phyloP scores from a whole-genome alignment of 2,329 filamentous ascomycete genomes.

The Xylariaceae sp. region DNA sequence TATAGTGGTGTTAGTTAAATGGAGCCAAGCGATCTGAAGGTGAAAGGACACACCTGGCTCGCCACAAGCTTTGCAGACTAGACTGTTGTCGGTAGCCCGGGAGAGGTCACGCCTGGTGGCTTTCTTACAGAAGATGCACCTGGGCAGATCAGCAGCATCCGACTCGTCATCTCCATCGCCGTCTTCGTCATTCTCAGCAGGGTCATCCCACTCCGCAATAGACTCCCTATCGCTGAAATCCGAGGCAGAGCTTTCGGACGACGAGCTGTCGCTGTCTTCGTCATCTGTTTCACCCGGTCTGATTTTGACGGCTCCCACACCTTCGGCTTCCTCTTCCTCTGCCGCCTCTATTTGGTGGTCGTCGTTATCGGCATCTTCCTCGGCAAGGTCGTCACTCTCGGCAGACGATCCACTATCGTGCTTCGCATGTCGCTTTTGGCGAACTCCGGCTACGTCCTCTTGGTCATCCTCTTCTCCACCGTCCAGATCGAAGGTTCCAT shows the following conservation, averaged over 20 bases:
- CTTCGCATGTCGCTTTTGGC: conserved; percentile 10
- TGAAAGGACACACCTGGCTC: conserved; percentile 65
- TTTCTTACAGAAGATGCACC: conserved; percentile 27
- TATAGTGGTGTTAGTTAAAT: too few species aligned
- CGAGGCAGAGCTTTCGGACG: conserved; percentile 26
- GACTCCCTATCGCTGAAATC: conserved; percentile 27
- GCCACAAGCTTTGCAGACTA: conserved; percentile 71
- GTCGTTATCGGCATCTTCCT: conserved; percentile 39
- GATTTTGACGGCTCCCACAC: conserved; percentile 53
- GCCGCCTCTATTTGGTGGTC: too few species aligned
- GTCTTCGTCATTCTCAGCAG: conserved; percentile 26
- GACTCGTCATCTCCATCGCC: conserved; percentile 30
- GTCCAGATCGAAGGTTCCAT: conserved; percentile 34
- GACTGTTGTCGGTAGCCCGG: conserved; percentile 74
- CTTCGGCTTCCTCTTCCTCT: conserved; percentile 51
- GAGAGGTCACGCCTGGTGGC: conserved; percentile 38
- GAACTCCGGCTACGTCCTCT: conserved; percentile 19
- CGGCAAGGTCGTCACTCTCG: conserved; percentile 22
- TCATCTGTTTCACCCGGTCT: conserved; percentile 47
- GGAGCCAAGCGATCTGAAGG: too few species aligned
- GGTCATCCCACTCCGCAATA: conserved; percentile 28
- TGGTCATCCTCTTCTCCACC: conserved; percentile 40
- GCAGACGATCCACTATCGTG: conserved; percentile 28
- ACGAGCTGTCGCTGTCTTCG: conserved; percentile 35
- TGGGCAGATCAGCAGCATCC: conserved; percentile 23